Evolutionary conservation across 2,329 filamentous ascomycete species (phyloP).

Genomic region (Dothistroma septosporum): DNA sequence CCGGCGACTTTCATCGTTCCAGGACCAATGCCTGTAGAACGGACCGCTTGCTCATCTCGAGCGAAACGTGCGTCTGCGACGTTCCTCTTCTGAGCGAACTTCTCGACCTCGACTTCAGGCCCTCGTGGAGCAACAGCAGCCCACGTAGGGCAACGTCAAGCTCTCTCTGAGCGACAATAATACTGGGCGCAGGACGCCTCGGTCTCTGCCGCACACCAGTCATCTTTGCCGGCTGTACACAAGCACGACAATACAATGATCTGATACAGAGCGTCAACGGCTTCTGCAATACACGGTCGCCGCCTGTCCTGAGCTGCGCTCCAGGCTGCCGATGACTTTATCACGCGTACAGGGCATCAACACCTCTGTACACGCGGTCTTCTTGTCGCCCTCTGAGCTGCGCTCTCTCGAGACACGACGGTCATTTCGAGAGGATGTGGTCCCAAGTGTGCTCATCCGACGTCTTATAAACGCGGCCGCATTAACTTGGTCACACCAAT

Average conservation of each 20-base stretch:
- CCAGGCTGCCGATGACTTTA: too few relatives aligned
- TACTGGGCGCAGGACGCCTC: neutral
- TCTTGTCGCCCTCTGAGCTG: too few relatives aligned
- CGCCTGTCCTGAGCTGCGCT: neutral
- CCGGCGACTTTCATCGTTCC: neutral
- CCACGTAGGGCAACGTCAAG: neutral
- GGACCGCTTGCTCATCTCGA: neutral
- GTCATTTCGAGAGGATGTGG: too few relatives aligned
- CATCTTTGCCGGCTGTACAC: neutral
- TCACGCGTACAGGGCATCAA: neutral
- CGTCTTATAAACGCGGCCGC: too few relatives aligned
- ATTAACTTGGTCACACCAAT: too few relatives aligned
- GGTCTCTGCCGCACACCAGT: neutral
- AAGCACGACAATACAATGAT: neutral
- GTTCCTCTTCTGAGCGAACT: neutral
- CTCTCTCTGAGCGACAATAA: neutral
- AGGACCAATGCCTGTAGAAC: neutral
- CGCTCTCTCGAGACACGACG: too few relatives aligned
- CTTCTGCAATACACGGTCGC: neutral
- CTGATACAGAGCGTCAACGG: neutral
- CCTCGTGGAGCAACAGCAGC: neutral
- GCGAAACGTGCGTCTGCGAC: neutral
- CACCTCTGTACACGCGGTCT: neutral
- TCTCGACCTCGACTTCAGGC: neutral
- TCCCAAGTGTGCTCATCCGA: too few relatives aligned